These are phyloP conservation scores for Gaertneriomyces semiglobifer DNA, from an alignment of 192 early-diverging fungal genomes.

Conservation along the genomic window DNA sequence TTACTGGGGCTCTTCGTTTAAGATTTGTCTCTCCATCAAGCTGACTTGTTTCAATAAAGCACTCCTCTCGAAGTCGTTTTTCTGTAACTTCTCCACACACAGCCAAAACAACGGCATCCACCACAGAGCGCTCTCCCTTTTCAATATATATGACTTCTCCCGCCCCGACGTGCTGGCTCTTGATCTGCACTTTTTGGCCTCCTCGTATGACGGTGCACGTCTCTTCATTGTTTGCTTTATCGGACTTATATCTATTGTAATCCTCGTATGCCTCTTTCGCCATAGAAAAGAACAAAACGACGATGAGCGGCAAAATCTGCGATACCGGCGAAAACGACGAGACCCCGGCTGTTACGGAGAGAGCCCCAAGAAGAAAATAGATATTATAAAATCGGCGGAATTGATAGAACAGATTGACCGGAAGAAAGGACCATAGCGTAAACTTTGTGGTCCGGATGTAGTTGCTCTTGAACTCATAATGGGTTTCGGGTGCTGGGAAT, in stretches of 20 bases:
- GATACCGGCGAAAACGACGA: slow-evolving; percentile 38
- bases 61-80: not conserved
- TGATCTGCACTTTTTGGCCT: slow-evolving; percentile 28
- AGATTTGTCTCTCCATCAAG: slow-evolving; percentile 62
- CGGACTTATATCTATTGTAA: slow-evolving; percentile 41
- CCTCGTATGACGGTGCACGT: slow-evolving; percentile 28
- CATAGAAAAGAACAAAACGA: slow-evolving; percentile 49
- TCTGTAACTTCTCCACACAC: slow-evolving; percentile 49
- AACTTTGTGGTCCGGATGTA: slow-evolving; percentile 93
- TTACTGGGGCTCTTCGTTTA: slow-evolving; percentile 46
- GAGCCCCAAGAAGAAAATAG: slow-evolving; percentile 56
- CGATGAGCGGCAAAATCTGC: slow-evolving; percentile 46
- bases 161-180: slow-evolving; percentile 33
- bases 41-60: slow-evolving; percentile 58
- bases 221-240: slow-evolving; percentile 38
- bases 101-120: slow-evolving; percentile 48
- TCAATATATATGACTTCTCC: slow-evolving; percentile 50
- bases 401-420: slow-evolving; percentile 90
- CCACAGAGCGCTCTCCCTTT: slow-evolving; percentile 52
- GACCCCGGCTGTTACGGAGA: slow-evolving; percentile 39
- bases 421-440: slow-evolving; percentile 83
- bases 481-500: slow-evolving; percentile 18
- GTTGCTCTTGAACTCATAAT: slow-evolving; percentile 47
- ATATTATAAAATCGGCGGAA: slow-evolving; percentile 60
- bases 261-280: slow-evolving; percentile 57